Percentiles rank a stretch among this genome's conserved stretches.
phyloP scores from a whole-genome alignment of 2,329 filamentous ascomycete genomes.

The Calonectria naviculata region DNA sequence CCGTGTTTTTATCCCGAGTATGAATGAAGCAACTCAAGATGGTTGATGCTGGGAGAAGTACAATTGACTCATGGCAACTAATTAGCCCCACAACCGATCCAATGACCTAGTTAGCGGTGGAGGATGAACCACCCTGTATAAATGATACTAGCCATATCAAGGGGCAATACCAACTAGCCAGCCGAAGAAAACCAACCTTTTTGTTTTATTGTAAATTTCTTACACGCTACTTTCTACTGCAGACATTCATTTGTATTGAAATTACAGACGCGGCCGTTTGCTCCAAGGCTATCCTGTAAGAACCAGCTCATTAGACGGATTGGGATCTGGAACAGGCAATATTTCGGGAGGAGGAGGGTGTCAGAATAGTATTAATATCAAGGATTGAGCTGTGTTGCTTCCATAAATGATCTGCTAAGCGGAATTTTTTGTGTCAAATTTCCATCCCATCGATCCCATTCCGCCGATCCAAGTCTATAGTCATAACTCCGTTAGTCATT shows the following conservation, averaged over 20 bases:
- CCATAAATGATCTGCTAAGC: neutral
- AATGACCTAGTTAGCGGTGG: neutral
- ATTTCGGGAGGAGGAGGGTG: no score
- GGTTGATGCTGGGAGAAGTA: neutral
- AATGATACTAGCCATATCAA: neutral
- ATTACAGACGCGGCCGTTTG: neutral
- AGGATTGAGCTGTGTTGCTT: slow-evolving; percentile 3
- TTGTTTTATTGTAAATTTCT: neutral
- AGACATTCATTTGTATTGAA: no score
- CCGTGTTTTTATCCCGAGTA: neutral
- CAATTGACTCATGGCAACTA: neutral
- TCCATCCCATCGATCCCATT: neutral
- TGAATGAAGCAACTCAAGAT: neutral
- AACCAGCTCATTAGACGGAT: no score
- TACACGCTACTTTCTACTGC: neutral
- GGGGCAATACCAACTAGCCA: no score
- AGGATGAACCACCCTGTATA: no score
- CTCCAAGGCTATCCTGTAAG: no score
- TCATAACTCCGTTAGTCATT: neutral
- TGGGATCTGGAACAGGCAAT: no score
- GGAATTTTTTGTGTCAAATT: neutral
- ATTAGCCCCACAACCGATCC: neutral
- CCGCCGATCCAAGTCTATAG: neutral
- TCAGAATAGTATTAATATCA: neutral
- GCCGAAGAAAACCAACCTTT: neutral